phyloP scores from a whole-genome alignment of 2,329 filamentous ascomycete genomes.

The Cryphonectria nitschkei region DNA sequence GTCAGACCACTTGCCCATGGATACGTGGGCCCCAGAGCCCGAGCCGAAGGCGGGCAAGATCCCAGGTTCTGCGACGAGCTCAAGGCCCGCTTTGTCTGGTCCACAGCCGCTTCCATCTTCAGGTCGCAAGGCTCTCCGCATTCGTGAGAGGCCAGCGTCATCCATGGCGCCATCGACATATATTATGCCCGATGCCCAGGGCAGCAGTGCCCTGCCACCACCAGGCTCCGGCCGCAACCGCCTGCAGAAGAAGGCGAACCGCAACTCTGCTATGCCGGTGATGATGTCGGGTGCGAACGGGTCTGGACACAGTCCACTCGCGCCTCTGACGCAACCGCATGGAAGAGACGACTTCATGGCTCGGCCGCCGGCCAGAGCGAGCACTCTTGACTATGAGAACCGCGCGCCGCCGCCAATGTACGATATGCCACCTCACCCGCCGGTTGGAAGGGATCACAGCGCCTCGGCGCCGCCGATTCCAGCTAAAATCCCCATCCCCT shows the following conservation, averaged over 20 bases:
- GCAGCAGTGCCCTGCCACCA: conserved; percentile 37
- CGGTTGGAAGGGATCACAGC: conserved; percentile 37
- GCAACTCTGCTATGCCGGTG: conserved; percentile 46
- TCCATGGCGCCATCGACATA: conserved; percentile 37
- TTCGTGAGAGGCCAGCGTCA: conserved; percentile 53
- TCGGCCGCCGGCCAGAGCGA: conserved; percentile 48
- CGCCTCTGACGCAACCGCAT: conserved; percentile 57
- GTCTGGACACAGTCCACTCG: conserved; percentile 50
- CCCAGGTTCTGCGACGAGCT: conserved; percentile 37
- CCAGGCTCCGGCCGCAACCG: conserved; percentile 55
- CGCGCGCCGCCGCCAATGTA: conserved; percentile 43
- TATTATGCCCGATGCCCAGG: conserved; percentile 34
- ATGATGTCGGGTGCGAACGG: conserved; percentile 40
- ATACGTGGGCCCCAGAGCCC: conserved; percentile 78
- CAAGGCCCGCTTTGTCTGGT: conserved; percentile 54
- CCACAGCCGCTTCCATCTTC: conserved; percentile 56
- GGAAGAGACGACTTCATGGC: conserved; percentile 48
- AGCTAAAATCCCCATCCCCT: conserved; percentile 69
- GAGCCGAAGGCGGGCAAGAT: conserved; percentile 58
- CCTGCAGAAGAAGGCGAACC: conserved; percentile 65
- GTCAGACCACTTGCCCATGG: conserved; percentile 77
- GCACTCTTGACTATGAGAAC: conserved; percentile 61
- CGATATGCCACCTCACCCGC: conserved; percentile 36
- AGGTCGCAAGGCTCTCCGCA: conserved; percentile 56
- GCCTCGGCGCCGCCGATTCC: conserved; percentile 62